A percentile compares a stretch with the other conserved stretches of the same genome.
Evolutionary conservation across 441 rosid species (phyloP).

Genomic region (Omphalea diandra): DNA sequence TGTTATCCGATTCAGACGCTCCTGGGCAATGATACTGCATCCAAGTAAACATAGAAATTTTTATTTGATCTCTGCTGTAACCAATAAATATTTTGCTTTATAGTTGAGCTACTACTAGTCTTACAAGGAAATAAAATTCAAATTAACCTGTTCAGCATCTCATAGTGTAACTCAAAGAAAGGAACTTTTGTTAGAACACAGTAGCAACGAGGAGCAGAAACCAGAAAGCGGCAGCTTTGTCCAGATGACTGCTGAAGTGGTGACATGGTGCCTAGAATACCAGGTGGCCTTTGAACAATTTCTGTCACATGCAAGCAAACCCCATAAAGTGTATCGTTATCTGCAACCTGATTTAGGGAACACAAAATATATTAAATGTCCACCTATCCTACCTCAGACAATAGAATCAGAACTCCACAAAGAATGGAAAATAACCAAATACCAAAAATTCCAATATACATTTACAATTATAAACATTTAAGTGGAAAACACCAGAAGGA

Average conservation of each 20-base stretch:
- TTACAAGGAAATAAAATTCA: conserved; percentile 22
- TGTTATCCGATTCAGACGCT: conserved; percentile 89
- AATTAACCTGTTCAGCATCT: conserved; percentile 87
- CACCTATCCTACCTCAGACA: conserved; percentile 12
- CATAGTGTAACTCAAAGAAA: conserved; percentile 93
- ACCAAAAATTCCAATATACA: background rate
- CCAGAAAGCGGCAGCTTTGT: conserved; percentile 70
- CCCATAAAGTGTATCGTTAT: conserved; percentile 89
- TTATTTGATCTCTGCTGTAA: conserved; percentile 3
- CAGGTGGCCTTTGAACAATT: conserved; percentile 92
- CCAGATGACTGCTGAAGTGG: conserved; percentile 53
- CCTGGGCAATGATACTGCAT: conserved; percentile 96
- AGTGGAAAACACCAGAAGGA: background rate
- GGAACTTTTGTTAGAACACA: conserved; percentile 92
- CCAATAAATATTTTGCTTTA: conserved; percentile 8
- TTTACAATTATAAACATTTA: background rate
- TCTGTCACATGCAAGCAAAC: conserved; percentile 89
- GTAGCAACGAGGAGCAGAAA: conserved; percentile 98
- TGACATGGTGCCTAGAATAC: conserved; percentile 60
- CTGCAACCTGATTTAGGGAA: conserved; percentile 70
- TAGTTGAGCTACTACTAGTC: conserved; percentile 19
- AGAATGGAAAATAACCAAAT: conserved; percentile 13
- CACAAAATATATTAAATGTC: conserved; percentile 24
- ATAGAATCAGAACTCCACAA: background rate
- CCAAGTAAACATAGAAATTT: conserved; percentile 32